Conservation (phyloP, 306 rosid species). For the Nissolia schottii region DNA sequence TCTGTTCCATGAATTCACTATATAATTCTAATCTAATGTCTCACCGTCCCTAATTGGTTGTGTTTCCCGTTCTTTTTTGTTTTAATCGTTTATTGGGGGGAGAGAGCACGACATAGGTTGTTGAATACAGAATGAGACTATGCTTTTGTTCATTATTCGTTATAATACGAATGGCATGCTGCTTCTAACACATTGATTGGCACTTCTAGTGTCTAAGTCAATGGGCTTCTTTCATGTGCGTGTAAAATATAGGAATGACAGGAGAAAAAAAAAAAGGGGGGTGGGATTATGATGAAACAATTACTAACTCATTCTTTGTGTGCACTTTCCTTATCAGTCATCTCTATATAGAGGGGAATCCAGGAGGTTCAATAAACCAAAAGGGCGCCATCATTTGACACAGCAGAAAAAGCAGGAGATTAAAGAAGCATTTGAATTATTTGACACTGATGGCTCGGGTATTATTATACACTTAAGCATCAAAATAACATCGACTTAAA, state of each 20-base stretch:
- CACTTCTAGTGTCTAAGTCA: neutral
- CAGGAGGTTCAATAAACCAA: slow-evolving; percentile 57
- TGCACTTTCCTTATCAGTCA: slow-evolving; percentile 42
- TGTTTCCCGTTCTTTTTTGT: neutral
- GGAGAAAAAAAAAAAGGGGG: neutral
- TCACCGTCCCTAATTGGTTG: neutral
- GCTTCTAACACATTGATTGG: neutral
- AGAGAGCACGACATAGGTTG: neutral
- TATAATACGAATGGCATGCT: neutral
- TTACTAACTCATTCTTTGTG: neutral
- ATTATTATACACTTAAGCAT: neutral
- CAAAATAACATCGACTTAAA: neutral
- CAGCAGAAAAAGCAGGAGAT: slow-evolving; percentile 81
- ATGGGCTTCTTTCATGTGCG: neutral
- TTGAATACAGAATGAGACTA: neutral
- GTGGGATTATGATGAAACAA: neutral
- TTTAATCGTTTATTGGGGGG: neutral
- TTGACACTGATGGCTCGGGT: slow-evolving; percentile 97
- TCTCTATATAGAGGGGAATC: slow-evolving; percentile 49
- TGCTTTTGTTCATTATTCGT: neutral
- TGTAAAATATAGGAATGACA: neutral
- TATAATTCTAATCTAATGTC: neutral
- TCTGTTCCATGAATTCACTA: neutral
- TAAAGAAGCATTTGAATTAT: slow-evolving; percentile 85
- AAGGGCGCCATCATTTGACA: slow-evolving; percentile 54